Conservation (phyloP, 2,329 filamentous ascomycete genomes). For the Diplodia corticola region DNA sequence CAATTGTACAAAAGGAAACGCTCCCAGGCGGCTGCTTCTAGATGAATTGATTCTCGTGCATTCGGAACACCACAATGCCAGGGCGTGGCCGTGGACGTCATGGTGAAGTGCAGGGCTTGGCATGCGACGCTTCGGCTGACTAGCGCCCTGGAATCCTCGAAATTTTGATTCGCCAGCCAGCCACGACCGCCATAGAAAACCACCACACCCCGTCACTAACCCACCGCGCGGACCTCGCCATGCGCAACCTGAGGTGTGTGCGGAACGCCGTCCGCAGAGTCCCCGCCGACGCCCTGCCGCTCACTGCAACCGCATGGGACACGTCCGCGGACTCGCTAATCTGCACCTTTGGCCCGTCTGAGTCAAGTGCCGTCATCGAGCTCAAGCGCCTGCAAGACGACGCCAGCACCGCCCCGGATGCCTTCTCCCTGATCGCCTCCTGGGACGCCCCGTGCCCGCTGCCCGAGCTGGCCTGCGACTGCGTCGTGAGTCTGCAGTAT, state of each 20-base stretch:
- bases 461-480: slow-evolving; percentile 73
- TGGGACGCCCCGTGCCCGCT: slow-evolving; percentile 87
- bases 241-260: slow-evolving; percentile 87
- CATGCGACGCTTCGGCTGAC: slow-evolving; percentile 22
- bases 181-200: neutral
- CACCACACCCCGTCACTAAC: neutral
- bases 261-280: slow-evolving; percentile 66
- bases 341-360: slow-evolving; percentile 79
- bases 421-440: slow-evolving; percentile 62
- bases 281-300: slow-evolving; percentile 53
- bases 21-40: slow-evolving; percentile 6
- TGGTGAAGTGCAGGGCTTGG: slow-evolving; percentile 10
- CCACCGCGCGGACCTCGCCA: slow-evolving; percentile 42
- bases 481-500: slow-evolving; percentile 76
- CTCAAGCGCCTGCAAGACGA: slow-evolving; percentile 58
- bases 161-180: slow-evolving; percentile 24
- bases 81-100: neutral
- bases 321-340: slow-evolving; percentile 73
- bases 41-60: slow-evolving; percentile 21
- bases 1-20: slow-evolving; percentile 19
- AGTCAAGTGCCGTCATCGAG: slow-evolving; percentile 69
- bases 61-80: neutral
- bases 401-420: slow-evolving; percentile 28
- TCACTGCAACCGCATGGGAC: slow-evolving; percentile 86
- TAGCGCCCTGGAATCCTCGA: slow-evolving; percentile 21